phyloP scores from a whole-genome alignment of 2,329 filamentous ascomycete genomes.

The Aureobasidium sp. region DNA sequence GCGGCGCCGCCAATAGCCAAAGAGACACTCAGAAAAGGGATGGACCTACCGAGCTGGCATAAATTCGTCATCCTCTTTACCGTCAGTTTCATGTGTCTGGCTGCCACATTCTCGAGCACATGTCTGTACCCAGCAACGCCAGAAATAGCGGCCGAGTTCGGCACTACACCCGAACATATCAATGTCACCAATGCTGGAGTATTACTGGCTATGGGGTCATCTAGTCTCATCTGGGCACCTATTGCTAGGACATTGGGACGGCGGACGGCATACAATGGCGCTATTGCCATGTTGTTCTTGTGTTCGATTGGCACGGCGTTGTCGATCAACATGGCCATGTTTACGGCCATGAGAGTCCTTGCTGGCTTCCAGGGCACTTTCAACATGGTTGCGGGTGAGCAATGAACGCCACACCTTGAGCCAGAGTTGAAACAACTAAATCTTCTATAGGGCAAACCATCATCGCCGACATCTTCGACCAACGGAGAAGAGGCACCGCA shows the following conservation, averaged over 20 bases:
- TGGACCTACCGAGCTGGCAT: neutral
- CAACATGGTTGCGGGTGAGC: constrained; percentile 59
- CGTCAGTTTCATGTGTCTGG: constrained; percentile 61
- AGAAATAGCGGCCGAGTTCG: constrained; percentile 56
- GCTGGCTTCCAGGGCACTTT: constrained; percentile 67
- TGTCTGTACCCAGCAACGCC: constrained; percentile 62
- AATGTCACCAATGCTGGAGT: constrained; percentile 64
- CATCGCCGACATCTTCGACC: constrained; percentile 44
- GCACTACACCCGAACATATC: constrained; percentile 56
- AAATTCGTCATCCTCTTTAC: constrained; percentile 59
- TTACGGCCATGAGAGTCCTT: constrained; percentile 62
- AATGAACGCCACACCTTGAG: neutral
- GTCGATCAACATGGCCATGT: constrained; percentile 57
- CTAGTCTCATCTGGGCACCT: constrained; percentile 60
- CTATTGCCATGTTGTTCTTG: constrained; percentile 51
- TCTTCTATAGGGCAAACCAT: constrained; percentile 34
- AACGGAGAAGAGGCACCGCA: constrained; percentile 52
- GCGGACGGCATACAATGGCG: constrained; percentile 42
- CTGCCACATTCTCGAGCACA: constrained; percentile 64
- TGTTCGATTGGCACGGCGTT: constrained; percentile 62
- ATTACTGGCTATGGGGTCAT: constrained; percentile 59
- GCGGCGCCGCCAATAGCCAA: neutral
- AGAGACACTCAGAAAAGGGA: neutral
- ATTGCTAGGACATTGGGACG: constrained; percentile 40
- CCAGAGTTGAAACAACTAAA: neutral